Percentiles rank a stretch among this genome's conserved stretches.
These are phyloP conservation scores for Fusarium incarnatum DNA, from an alignment of 2,329 filamentous ascomycete species.

Conservation along the genomic window DNA sequence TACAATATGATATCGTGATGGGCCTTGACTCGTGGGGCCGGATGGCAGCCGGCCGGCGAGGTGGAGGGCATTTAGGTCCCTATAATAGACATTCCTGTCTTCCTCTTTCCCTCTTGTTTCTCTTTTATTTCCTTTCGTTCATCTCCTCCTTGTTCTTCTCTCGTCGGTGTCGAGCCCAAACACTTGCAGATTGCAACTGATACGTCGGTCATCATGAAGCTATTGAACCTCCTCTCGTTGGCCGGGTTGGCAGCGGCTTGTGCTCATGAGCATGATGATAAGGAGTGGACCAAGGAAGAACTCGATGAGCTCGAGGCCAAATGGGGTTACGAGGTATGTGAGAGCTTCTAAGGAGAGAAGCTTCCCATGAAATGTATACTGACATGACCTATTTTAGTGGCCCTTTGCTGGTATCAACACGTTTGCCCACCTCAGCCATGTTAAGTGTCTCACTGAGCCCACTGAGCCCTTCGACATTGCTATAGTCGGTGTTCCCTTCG, in stretches of 20 bases:
- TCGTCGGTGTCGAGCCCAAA: neutral
- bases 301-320: conserved; percentile 65
- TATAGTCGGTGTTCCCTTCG: conserved; percentile 78
- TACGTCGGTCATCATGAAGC: conserved; percentile 43
- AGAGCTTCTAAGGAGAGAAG: neutral
- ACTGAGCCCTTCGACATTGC: conserved; percentile 75
- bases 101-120: neutral
- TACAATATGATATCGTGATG: conserved; percentile 3
- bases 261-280: conserved; percentile 51
- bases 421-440: conserved; percentile 77
- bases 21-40: conserved; percentile 37
- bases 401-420: conserved; percentile 78
- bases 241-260: conserved; percentile 46
- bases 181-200: neutral
- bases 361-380: conserved; percentile 4
- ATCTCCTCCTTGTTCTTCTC: neutral
- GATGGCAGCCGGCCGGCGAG: conserved; percentile 12
- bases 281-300: conserved; percentile 62
- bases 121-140: neutral
- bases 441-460: conserved; percentile 76
- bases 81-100: conserved; percentile 32
- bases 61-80: conserved; percentile 16
- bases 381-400: conserved; percentile 47
- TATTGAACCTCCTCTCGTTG: conserved; percentile 46
- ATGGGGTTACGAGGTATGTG: conserved; percentile 67